phyloP scores from a whole-genome alignment of 441 rosid species.

The Macaranga tanarius region DNA sequence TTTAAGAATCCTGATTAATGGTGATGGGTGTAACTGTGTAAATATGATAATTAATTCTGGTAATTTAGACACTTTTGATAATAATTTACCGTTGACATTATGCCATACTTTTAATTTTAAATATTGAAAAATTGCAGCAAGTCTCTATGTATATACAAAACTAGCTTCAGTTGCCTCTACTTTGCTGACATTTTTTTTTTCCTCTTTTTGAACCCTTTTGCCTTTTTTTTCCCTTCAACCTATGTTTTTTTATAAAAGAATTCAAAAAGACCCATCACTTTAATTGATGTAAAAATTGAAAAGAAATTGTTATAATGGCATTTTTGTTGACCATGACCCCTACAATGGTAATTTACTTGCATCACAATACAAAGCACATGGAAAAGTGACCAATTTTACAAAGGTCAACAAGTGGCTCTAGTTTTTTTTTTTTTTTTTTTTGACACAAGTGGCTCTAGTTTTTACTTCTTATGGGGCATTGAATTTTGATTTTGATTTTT shows the following conservation, averaged over 20 bases:
- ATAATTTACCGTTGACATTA: neutral
- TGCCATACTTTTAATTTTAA: neutral
- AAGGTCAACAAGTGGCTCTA: neutral
- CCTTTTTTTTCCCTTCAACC: neutral
- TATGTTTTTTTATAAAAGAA: neutral
- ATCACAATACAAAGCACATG: neutral
- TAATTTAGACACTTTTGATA: neutral
- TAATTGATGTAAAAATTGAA: neutral
- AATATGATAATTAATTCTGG: neutral
- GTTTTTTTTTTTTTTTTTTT: too few species aligned
- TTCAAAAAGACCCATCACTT: neutral
- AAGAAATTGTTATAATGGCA: neutral
- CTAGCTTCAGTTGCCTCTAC: neutral
- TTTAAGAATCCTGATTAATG: too few species aligned
- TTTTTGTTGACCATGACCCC: constrained; percentile 3
- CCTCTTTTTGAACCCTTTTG: neutral
- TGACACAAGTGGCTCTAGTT: too few species aligned
- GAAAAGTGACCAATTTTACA: neutral
- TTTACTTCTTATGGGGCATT: neutral
- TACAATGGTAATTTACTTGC: neutral
- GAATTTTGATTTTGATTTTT: neutral
- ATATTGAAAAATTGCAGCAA: neutral
- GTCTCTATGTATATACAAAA: neutral
- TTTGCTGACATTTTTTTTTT: neutral
- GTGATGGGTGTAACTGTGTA: neutral